A percentile compares a stretch with the other conserved stretches of the same genome.
Evolutionary conservation across 2,329 filamentous ascomycete species (phyloP).

Genomic region (Mariannaea sp.): DNA sequence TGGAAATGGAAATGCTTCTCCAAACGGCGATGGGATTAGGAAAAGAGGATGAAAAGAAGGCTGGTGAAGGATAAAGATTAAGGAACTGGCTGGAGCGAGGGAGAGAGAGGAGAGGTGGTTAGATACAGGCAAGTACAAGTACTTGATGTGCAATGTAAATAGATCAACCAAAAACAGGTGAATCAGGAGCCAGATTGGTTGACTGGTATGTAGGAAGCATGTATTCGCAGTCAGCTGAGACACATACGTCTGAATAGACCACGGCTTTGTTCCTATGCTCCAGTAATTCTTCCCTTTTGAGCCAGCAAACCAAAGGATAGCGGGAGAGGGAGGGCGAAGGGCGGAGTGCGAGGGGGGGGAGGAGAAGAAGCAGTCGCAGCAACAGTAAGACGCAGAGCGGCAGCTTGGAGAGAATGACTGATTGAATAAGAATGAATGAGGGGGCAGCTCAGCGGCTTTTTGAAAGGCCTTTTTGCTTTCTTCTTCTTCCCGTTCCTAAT

Average conservation of each 20-base stretch:
- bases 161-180: neutral
- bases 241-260: too few species aligned
- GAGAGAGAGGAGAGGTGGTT: constrained; percentile 14
- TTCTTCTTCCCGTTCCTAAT: neutral
- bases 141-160: too few species aligned
- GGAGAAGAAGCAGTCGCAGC: constrained; percentile 2
- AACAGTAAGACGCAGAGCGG: too few species aligned
- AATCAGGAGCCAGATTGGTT: neutral
- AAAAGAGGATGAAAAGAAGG: constrained; percentile 13
- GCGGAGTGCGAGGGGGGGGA: constrained; percentile 3
- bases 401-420: too few species aligned
- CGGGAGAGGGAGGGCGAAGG: too few species aligned
- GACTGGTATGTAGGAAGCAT: neutral
- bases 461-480: too few species aligned
- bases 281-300: constrained; percentile 7
- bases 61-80: neutral
- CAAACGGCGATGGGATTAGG: constrained; percentile 21
- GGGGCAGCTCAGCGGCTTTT: too few species aligned
- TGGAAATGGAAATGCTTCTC: too few species aligned
- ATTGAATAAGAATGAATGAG: too few species aligned
- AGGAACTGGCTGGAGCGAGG: neutral
- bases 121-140: neutral
- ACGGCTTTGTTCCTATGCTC: constrained; percentile 12
- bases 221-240: neutral
- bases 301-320: constrained; percentile 9